A percentile compares a stretch with the other conserved stretches of the same genome.
Conservation (phyloP, 2,329 filamentous ascomycete species). For the Talaromyces sp. region DNA sequence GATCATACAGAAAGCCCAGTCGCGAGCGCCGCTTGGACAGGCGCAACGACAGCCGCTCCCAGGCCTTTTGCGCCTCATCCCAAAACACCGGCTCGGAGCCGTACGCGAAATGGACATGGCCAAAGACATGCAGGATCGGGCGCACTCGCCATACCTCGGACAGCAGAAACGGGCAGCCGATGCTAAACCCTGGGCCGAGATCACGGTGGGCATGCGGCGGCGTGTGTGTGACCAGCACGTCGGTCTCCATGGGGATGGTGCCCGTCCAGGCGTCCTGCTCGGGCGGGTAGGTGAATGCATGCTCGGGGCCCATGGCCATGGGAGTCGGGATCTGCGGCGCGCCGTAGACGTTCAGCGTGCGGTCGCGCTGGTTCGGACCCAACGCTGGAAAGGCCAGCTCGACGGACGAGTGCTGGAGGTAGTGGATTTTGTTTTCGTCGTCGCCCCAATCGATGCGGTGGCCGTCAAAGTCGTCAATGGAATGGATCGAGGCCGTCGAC, state of each 20-base stretch:
- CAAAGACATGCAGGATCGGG: conserved; percentile 74
- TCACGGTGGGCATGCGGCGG: conserved; percentile 69
- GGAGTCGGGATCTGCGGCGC: conserved; percentile 67
- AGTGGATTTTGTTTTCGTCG: conserved; percentile 49
- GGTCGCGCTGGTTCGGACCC: conserved; percentile 47
- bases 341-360: conserved; percentile 69
- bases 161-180: conserved; percentile 68
- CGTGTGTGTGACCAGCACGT: conserved; percentile 76
- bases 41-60: conserved; percentile 57
- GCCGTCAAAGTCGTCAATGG: conserved; percentile 37
- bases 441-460: conserved; percentile 58
- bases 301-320: conserved; percentile 62
- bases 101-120: conserved; percentile 73
- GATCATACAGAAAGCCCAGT: conserved; percentile 28
- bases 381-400: conserved; percentile 53
- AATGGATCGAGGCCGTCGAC: conserved; percentile 41
- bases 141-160: conserved; percentile 68
- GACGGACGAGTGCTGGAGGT: conserved; percentile 65
- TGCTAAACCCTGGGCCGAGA: conserved; percentile 48
- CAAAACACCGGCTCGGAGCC: conserved; percentile 67
- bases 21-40: conserved; percentile 19
- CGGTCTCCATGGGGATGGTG: conserved; percentile 64
- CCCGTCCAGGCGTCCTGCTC: conserved; percentile 65
- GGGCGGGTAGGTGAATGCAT: conserved; percentile 71
- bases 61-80: conserved; percentile 66